Percentiles rank a stretch among this genome's conserved stretches.
Evolutionary conservation across 129 eudicot species (phyloP).

Genomic region (carrot (Daucus carota)): DH1_v3.0 NC_030385.2:46036501-46037000

Average conservation of each 20-base stretch:
- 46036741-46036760: too few species aligned
- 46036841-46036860: not conserved
- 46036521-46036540: not conserved
- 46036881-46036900: constrained; percentile 25
- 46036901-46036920: constrained; percentile 5
- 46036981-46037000: constrained; percentile 11
- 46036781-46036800: not conserved
- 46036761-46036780: not conserved
- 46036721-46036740: too few species aligned
- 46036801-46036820: not conserved
- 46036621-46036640: too few species aligned
- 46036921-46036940: constrained; percentile 22
- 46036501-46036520: too few species aligned
- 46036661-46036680: too few species aligned
- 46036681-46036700: too few species aligned
- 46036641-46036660: too few species aligned
- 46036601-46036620: too few species aligned
- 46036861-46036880: not conserved
- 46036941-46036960: constrained; percentile 20
- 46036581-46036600: too few species aligned
- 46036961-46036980: constrained; percentile 14
- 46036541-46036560: not conserved
- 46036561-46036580: too few species aligned
- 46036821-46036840: not conserved
- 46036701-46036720: too few species aligned